phyloP scores from a whole-genome alignment of 352 stramenopile genomes.

The Thalassiosira ordinaria region DNA sequence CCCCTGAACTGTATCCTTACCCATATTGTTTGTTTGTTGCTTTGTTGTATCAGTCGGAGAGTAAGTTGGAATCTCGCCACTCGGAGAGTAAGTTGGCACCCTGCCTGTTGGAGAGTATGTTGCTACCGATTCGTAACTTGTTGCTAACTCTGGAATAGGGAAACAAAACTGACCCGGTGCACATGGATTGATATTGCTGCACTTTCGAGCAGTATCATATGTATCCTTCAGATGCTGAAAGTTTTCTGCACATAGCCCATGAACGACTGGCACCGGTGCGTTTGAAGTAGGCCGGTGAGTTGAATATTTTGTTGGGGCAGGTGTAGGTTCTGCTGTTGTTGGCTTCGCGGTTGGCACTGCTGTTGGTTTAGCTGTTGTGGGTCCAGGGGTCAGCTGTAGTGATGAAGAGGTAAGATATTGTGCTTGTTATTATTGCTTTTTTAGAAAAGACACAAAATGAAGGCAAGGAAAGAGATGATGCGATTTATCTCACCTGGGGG shows the following conservation, averaged over 20 bases:
- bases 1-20: not conserved
- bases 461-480: too few species aligned
- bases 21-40: not conserved
- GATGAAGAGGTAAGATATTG: too few species aligned
- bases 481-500: too few species aligned
- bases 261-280: not conserved
- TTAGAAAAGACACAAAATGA: too few species aligned
- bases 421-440: too few species aligned
- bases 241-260: constrained; percentile 9
- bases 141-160: not conserved
- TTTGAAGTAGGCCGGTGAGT: not conserved
- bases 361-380: too few species aligned
- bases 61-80: not conserved
- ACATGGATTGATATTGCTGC: constrained; percentile 10
- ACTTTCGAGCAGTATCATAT: not conserved
- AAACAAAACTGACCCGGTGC: not conserved
- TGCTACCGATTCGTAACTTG: constrained; percentile 2
- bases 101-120: too few species aligned
- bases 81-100: too few species aligned
- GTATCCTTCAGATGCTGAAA: constrained; percentile 3
- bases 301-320: not conserved
- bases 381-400: too few species aligned
- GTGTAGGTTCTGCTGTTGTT: not conserved
- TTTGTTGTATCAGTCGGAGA: not conserved
- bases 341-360: too few species aligned